Percentiles rank a stretch among this genome's conserved stretches.
Conservation (phyloP, 2,329 filamentous ascomycete genomes). For the Claviceps maximensis region DNA sequence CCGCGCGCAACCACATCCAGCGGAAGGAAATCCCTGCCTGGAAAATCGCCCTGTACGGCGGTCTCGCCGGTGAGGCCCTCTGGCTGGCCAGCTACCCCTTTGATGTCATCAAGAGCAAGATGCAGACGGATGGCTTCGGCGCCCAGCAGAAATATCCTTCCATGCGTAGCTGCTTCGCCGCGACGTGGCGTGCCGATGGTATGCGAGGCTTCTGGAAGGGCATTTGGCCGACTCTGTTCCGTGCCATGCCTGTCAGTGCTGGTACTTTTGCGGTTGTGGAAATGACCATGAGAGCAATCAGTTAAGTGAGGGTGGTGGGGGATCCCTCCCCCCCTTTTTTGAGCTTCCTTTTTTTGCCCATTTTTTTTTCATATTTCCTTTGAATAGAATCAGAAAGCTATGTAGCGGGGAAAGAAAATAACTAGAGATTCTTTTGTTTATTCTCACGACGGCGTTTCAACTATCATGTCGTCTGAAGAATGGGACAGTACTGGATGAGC, state of each 20-base stretch:
- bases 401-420: neutral
- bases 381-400: neutral
- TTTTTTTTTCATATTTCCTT: neutral
- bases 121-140: constrained; percentile 94
- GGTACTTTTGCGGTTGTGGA: constrained; percentile 88
- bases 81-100: constrained; percentile 93
- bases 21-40: constrained; percentile 67
- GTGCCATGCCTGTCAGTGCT: constrained; percentile 93
- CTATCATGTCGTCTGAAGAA: neutral
- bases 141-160: constrained; percentile 54
- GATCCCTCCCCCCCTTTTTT: neutral
- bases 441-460: neutral
- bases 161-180: constrained; percentile 81
- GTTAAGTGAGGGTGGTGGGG: constrained; percentile 18
- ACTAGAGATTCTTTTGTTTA: neutral
- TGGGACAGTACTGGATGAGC: neutral
- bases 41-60: constrained; percentile 87
- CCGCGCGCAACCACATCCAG: constrained; percentile 58
- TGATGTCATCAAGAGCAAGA: constrained; percentile 98
- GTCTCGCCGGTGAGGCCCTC: constrained; percentile 81
- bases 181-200: constrained; percentile 70
- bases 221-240: constrained; percentile 75
- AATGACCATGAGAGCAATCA: constrained; percentile 50
- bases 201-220: constrained; percentile 87
- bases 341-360: too few species aligned